phyloP scores from a whole-genome alignment of 2,329 filamentous ascomycete genomes.

The Botrytis paeoniae region DNA sequence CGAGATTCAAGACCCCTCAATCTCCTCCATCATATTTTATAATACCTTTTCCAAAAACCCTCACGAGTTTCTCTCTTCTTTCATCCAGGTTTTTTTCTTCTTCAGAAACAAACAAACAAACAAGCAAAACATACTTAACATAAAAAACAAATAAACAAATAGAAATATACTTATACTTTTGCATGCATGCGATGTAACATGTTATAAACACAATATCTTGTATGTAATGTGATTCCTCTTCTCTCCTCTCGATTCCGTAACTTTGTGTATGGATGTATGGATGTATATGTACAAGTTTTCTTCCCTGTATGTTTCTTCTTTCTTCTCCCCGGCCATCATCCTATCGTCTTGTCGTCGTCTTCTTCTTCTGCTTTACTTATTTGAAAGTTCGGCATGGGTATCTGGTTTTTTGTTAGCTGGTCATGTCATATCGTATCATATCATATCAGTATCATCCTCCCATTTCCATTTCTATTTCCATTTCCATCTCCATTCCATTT shows the following conservation, averaged over 20 bases:
- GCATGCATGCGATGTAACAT: background rate
- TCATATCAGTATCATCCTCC: background rate
- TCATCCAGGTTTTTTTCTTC: too few relatives aligned
- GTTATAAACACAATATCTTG: background rate
- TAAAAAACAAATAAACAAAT: background rate
- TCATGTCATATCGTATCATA: background rate
- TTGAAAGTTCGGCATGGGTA: slow-evolving; percentile 24
- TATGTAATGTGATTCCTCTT: background rate
- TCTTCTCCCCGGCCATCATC: background rate
- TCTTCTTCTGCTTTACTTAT: background rate
- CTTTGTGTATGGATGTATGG: background rate
- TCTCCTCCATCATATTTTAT: too few relatives aligned
- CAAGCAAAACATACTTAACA: too few relatives aligned
- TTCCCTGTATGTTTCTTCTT: background rate
- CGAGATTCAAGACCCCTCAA: too few relatives aligned
- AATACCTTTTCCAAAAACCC: too few relatives aligned
- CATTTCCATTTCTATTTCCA: background rate
- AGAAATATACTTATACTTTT: background rate
- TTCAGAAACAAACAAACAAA: too few relatives aligned
- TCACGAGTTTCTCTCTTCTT: too few relatives aligned
- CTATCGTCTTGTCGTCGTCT: background rate
- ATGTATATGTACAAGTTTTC: background rate
- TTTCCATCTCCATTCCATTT: background rate
- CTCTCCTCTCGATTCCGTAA: background rate
- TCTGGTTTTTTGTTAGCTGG: slow-evolving; percentile 14